Evolutionary conservation across 371 early-diverging fungal species (phyloP), one percentile per base, ranked within the genome.

Genomic region (Mucor velutinosus): DNA sequence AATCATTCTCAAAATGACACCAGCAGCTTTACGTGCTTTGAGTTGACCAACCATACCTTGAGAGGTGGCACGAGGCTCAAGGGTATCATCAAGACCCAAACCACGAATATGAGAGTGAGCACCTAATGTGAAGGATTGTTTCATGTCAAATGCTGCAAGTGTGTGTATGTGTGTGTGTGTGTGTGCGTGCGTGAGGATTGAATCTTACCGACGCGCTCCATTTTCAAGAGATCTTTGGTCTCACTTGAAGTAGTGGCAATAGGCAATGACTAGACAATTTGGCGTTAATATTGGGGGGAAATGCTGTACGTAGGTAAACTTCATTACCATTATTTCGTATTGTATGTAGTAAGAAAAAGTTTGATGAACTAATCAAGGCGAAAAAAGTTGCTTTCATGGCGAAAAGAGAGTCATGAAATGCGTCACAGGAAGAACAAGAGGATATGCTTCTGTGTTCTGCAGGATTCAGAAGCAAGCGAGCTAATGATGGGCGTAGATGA

Each of bases 21-120:
- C 98, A 12, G 96, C 97, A 8, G 98, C 98, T 74, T 94, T 95
- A 71, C 99, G 93, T 30, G 99, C 98, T 76, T 93, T 88, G 19
- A 92, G 73, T 79, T 99, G 98, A 17, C 99, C 99, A 41, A 99
- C 98, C 96, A 99, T 95, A 58, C 99, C 99, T 80, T 97, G 95
- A n/a, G 94, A 91, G 1, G 90, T 79, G 51, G 79, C 73, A 39
- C 93, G 87, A 17, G 96, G 93, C 71, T 97, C 95, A 67, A 97
- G 85, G 23, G 92, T 91, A 76, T 97, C 97, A 69, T 97, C 95
- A 59, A 95, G 80, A 59, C 94, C 94, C 66, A 97, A 86, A 41
- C 95, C 95, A 58, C 87, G 88, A 70, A 97, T 95, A 71, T 99
- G 99, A 62, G 99, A 98, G 80, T 99, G 99, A 1, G 97, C 94